Evolutionary conservation across 129 eudicot species (phyloP), one percentile per base, ranked within the genome.

Genomic region (Lactuca sativa): DNA sequence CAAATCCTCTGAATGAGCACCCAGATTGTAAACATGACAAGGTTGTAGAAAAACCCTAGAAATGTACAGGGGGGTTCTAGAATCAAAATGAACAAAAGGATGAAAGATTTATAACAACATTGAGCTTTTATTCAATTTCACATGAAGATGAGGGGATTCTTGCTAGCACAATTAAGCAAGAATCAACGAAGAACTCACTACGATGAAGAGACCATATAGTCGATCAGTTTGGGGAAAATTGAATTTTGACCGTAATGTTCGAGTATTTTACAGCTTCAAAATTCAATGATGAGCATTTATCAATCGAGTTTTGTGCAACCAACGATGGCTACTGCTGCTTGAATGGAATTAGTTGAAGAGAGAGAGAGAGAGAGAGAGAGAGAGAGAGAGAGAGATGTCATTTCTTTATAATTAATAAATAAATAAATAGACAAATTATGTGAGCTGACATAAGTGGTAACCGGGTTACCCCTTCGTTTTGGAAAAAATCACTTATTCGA

Each of bases 81-180:
- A 70, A 21, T 17, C 70, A 67, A 80, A 72, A 64, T 6, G 51
- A 30, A 41, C 47, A 4, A 41, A 11, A 40, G 34, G 43, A 60
- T 30, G 52, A 59, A 14, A 41, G 44, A 11, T 17, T 48, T 48
- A 68, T 53, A 9, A 16, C 32, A 56, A 70, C 41, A 69, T 36
- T 43, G 65, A 70, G 58, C 5, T 59, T 53, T 32, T 48, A 63
- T 33, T 13, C 21, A 69, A 41, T 15, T 33, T 72, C 16, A 44
- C 60, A 67, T 70, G 51, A 65, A 48, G 64, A 60, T 13, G 77
- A 49, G 83, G 81, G 82, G 84, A 79, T 79, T 70, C 82, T 83
- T 83, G 79, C 88, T 81, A 75, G 74, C 59, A 47, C 48, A 62
- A 64, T 59, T 49, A 58, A 71, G 82, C 79, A 79, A 79, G 82